phyloP scores from a whole-genome alignment of 1,284 basidiomycete species.

The Afroboletus lepidellus region DNA sequence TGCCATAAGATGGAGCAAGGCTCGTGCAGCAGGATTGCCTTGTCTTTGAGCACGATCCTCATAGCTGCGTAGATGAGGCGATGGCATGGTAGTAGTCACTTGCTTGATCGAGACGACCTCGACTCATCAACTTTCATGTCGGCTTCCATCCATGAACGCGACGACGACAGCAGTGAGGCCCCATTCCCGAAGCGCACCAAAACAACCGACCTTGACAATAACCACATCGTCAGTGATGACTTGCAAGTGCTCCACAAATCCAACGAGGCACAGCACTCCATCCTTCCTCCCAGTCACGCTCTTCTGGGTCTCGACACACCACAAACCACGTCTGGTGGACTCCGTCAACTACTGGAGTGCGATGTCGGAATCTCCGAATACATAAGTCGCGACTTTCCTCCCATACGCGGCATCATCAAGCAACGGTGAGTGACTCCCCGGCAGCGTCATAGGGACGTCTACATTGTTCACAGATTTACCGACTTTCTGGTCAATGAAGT shows the following conservation, averaged over 20 bases:
- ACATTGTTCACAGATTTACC: constrained; percentile 66
- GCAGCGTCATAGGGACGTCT: constrained; percentile 3
- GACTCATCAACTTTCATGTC: constrained; percentile 27
- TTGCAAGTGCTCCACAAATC: constrained; percentile 5
- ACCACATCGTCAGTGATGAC: constrained; percentile 5
- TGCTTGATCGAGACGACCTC: background rate
- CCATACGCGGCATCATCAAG: constrained; percentile 90
- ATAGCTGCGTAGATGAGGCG: constrained; percentile 55
- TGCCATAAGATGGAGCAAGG: constrained; percentile 81
- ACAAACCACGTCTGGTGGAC: constrained; percentile 44
- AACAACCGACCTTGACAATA: constrained; percentile 36
- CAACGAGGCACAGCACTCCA: constrained; percentile 20
- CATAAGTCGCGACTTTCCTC: constrained; percentile 66
- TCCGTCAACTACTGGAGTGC: constrained; percentile 65
- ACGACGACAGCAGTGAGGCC: constrained; percentile 45
- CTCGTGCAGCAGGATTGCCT: constrained; percentile 71
- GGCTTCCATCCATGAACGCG: constrained; percentile 46
- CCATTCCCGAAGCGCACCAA: constrained; percentile 58
- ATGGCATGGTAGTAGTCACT: constrained; percentile 37
- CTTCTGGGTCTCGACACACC: constrained; percentile 59
- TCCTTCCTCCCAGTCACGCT: constrained; percentile 72
- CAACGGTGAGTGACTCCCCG: constrained; percentile 62
- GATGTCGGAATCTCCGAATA: constrained; percentile 94
- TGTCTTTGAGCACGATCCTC: constrained; percentile 61
- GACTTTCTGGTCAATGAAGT: constrained; percentile 94